These are phyloP conservation scores for Aspergillus sp. DNA, from an alignment of 2,329 filamentous ascomycete genomes.

Conservation along the genomic window DNA sequence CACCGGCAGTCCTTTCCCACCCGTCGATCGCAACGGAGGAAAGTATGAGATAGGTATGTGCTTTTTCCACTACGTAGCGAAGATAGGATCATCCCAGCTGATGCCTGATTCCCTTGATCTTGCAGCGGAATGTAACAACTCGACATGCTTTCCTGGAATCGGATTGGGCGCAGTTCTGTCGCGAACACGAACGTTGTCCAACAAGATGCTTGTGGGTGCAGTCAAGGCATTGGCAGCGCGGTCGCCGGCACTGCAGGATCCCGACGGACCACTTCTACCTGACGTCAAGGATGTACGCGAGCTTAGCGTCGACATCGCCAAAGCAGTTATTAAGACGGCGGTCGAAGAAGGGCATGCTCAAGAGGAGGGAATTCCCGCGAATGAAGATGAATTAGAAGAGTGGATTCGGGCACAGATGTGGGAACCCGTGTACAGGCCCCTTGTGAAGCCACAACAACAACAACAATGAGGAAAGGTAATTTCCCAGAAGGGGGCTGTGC, in stretches of 20 bases:
- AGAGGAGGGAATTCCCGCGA: slow-evolving; percentile 64
- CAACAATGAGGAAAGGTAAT: background rate
- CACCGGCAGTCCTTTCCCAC: slow-evolving; percentile 79
- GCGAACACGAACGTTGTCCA: slow-evolving; percentile 66
- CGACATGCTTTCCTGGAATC: slow-evolving; percentile 81
- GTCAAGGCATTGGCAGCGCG: slow-evolving; percentile 70
- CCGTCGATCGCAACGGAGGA: slow-evolving; percentile 63
- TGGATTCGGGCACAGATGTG: slow-evolving; percentile 49
- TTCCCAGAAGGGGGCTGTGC: background rate
- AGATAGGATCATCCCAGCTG: background rate
- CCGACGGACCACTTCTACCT: slow-evolving; percentile 68
- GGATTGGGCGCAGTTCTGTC: slow-evolving; percentile 76
- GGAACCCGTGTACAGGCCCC: slow-evolving; percentile 39
- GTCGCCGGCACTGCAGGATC: slow-evolving; percentile 69
- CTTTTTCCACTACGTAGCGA: background rate
- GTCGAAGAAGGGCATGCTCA: slow-evolving; percentile 69
- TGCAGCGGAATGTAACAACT: slow-evolving; percentile 82
- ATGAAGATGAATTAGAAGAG: slow-evolving; percentile 37
- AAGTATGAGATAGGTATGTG: slow-evolving; percentile 56
- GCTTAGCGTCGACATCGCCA: slow-evolving; percentile 76
- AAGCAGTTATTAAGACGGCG: slow-evolving; percentile 71
- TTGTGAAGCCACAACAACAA: background rate
- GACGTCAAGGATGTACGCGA: slow-evolving; percentile 73
- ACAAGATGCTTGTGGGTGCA: slow-evolving; percentile 80
- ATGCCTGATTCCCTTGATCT: background rate